Base-by-base conservation (phyloP, 2,329 filamentous ascomycete species). In the Phyllosticta citribraziliensis region DNA sequence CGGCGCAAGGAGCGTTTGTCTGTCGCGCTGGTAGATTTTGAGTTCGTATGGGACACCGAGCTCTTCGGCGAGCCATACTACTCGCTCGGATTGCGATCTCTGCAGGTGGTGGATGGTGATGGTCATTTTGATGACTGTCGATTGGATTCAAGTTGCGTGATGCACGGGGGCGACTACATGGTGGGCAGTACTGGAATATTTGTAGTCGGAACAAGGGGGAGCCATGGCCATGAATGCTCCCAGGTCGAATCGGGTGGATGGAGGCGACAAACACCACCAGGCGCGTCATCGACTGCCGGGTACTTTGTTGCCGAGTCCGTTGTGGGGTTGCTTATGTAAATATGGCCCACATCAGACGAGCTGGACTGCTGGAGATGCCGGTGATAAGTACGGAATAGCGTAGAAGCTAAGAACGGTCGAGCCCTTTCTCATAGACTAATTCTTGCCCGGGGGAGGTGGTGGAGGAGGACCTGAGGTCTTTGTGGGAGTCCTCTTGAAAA, bases 31-130 rank as follows among this genome's bases (percentile, higher is more conserved):
- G 73, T 84, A 76, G 51, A 73, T 71, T 61, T 74, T 73, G 11
- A 83, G 70, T 1, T 74, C 67, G 68, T 88, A 88, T 2, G 75
- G 68, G 57, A 88, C 71, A 55, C 72, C 70, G 19, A 88, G 80
- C 70, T 88, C 85, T 70, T 88, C 85, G 69, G 83, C 83, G 54
- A 88, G 79, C 79, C 82, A 88, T 67, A 81, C 73, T 57, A 87
- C 77, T 51, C 85, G 83, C 69, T 88, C 84, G 40, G 84, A 86
- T 69, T 87, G 84, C 11, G 82, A 84, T 69, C 70, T 58, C 64
- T 72, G 72, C 5, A 74, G 70, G 57, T 74, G 72, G 66, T 74
- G 71, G 57, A 74, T 65, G 51, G 69, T 69, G 55, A 74, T 66
- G 22, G 58, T 22, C 58, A 61, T 61, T 19, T 33, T 52, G 56